phyloP scores from a whole-genome alignment of 1,139 yeast species.

The Hansenula sp. region DNA sequence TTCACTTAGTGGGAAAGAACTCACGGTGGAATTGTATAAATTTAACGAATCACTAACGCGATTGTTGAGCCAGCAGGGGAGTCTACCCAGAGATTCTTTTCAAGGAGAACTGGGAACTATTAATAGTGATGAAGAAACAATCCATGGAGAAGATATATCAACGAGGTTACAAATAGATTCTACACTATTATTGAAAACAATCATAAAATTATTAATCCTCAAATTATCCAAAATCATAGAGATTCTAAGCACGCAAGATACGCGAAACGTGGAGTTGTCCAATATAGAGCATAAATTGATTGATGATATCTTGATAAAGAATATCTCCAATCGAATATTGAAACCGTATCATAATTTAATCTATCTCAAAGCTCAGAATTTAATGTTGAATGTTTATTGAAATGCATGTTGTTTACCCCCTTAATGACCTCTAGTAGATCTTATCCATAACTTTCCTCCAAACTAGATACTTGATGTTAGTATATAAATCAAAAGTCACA shows the following conservation, averaged over 20 bases:
- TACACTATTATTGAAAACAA: constrained; percentile 9
- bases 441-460: constrained; percentile 20
- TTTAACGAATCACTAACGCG: constrained; percentile 22
- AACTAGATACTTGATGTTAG: constrained; percentile 6
- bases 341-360: constrained; percentile 17
- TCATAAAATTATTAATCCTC: constrained; percentile 12
- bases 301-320: constrained; percentile 18
- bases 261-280: neutral
- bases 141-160: neutral
- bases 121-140: constrained; percentile 1
- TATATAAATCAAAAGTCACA: too few relatives aligned
- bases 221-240: constrained; percentile 12
- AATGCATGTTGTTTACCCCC: neutral
- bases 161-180: constrained; percentile 2
- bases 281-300: constrained; percentile 13
- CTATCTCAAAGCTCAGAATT: constrained; percentile 10
- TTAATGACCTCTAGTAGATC: constrained; percentile 5
- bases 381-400: constrained; percentile 3
- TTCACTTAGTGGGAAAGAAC: constrained; percentile 8
- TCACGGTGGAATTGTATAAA: constrained; percentile 17
- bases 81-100: neutral
- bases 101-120: neutral
- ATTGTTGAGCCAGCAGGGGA: constrained; percentile 9
- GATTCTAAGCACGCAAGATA: neutral
- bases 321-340: constrained; percentile 15